Evolutionary conservation across 2,329 filamentous ascomycete species (phyloP).

Genomic region (Colletotrichum spinosum): DNA sequence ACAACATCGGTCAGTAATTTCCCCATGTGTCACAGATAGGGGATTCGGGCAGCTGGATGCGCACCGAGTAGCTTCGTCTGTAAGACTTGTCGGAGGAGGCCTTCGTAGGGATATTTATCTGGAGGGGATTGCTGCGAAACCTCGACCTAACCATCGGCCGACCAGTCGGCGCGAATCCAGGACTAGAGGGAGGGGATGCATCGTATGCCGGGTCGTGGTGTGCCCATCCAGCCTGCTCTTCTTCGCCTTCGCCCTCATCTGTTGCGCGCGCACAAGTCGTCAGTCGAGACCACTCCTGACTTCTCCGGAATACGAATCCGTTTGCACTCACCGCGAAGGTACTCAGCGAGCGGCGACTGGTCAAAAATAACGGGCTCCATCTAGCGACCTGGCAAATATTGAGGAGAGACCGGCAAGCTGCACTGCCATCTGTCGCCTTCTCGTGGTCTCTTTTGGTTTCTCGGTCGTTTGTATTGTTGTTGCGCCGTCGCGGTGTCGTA

Average conservation of each 20-base stretch:
- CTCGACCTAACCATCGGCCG: slow-evolving; percentile 65
- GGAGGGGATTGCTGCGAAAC: slow-evolving; percentile 62
- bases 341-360: slow-evolving; percentile 88
- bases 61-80: slow-evolving; percentile 64
- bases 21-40: slow-evolving; percentile 39
- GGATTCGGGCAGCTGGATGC: slow-evolving; percentile 38
- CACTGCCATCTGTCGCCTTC: slow-evolving; percentile 36
- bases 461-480: slow-evolving; percentile 12
- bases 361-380: slow-evolving; percentile 93
- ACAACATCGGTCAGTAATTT: slow-evolving; percentile 38
- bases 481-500: slow-evolving; percentile 25
- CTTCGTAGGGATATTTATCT: slow-evolving; percentile 54
- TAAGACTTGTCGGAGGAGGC: slow-evolving; percentile 56
- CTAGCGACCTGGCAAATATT: slow-evolving; percentile 29
- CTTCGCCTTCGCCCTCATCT: slow-evolving; percentile 67
- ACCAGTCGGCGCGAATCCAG: slow-evolving; percentile 68
- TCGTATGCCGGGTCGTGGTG: slow-evolving; percentile 53
- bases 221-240: slow-evolving; percentile 59
- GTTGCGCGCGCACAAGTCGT: slow-evolving; percentile 36
- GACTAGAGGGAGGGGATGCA: slow-evolving; percentile 60
- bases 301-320: background rate
- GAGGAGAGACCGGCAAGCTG: slow-evolving; percentile 33
- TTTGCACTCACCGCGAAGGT: slow-evolving; percentile 80
- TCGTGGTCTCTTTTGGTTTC: slow-evolving; percentile 1
- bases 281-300: slow-evolving; percentile 36